phyloP scores from a whole-genome alignment of 148 eudicot species.

The Rhododendron molle region DNA sequence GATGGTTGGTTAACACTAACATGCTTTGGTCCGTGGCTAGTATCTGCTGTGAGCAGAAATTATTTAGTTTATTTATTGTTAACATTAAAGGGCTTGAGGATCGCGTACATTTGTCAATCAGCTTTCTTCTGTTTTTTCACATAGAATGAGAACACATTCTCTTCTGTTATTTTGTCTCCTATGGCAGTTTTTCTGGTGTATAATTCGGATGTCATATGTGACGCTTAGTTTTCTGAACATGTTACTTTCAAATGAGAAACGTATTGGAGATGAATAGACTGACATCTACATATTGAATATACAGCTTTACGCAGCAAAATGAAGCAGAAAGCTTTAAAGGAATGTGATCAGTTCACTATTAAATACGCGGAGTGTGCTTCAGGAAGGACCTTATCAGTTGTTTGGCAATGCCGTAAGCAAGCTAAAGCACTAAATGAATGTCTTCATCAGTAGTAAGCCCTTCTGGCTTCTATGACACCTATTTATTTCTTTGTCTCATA shows the following conservation, averaged over 20 bases:
- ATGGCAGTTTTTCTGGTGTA: not conserved
- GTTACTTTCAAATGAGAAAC: not conserved
- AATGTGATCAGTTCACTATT: conserved; percentile 59
- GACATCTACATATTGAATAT: conserved; percentile 12
- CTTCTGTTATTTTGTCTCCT: not conserved
- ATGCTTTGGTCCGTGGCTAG: not conserved
- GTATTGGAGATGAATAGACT: not conserved
- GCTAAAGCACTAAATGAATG: conserved; percentile 82
- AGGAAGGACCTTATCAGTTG: conserved; percentile 84
- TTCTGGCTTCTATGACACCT: not conserved
- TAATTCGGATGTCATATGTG: not conserved
- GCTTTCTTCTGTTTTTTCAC: not conserved
- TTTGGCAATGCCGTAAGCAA: conserved; percentile 81
- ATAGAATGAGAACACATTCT: not conserved
- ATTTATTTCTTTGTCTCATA: not conserved
- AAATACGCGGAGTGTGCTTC: conserved; percentile 87
- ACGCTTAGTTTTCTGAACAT: not conserved
- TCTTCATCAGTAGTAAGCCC: conserved; percentile 83
- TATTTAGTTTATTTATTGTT: not conserved
- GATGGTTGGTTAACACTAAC: not conserved
- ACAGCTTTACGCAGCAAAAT: conserved; percentile 98
- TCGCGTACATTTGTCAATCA: not conserved
- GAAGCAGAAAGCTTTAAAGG: conserved; percentile 88
- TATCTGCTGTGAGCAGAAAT: not conserved
- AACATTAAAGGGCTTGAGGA: not conserved